Percentiles rank a stretch among this genome's conserved stretches.
These are phyloP conservation scores for Globisporangium parvum DNA, from an alignment of 352 stramenopile species.

Conservation along the genomic window DNA sequence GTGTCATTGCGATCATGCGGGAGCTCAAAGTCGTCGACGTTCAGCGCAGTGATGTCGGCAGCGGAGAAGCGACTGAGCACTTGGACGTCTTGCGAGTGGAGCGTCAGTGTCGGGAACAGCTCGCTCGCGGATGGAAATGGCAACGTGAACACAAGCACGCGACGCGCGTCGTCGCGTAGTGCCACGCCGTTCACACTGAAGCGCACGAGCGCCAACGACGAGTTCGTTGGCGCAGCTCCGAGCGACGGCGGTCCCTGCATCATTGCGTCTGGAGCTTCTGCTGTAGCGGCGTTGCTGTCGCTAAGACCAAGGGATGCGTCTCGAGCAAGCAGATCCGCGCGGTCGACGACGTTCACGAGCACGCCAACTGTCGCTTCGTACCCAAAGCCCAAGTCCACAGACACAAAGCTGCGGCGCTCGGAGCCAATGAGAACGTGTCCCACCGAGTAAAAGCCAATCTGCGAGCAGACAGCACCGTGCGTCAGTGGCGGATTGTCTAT, in stretches of 20 bases:
- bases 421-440: constrained; percentile 68
- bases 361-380: constrained; percentile 73
- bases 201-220: constrained; percentile 43
- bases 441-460: constrained; percentile 82
- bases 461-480: constrained; percentile 6
- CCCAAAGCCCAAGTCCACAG: constrained; percentile 45
- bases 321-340: constrained; percentile 15
- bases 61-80: constrained; percentile 77
- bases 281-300: too few relatives aligned
- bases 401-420: constrained; percentile 46
- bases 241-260: constrained; percentile 9
- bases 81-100: constrained; percentile 77
- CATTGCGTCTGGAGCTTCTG: not conserved
- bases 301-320: too few relatives aligned
- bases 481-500: too few relatives aligned
- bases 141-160: constrained; percentile 55
- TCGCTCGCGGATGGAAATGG: constrained; percentile 55
- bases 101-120: constrained; percentile 77
- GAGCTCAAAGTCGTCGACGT: constrained; percentile 50
- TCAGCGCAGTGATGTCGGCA: constrained; percentile 48
- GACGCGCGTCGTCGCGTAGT: constrained; percentile 45
- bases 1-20: not conserved
- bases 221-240: too few relatives aligned
- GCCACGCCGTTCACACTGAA: constrained; percentile 68
- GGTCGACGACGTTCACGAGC: constrained; percentile 51